These are phyloP conservation scores for Cryomyces minteri DNA, from an alignment of 495 filamentous ascomycete species.

Conservation along the genomic window DNA sequence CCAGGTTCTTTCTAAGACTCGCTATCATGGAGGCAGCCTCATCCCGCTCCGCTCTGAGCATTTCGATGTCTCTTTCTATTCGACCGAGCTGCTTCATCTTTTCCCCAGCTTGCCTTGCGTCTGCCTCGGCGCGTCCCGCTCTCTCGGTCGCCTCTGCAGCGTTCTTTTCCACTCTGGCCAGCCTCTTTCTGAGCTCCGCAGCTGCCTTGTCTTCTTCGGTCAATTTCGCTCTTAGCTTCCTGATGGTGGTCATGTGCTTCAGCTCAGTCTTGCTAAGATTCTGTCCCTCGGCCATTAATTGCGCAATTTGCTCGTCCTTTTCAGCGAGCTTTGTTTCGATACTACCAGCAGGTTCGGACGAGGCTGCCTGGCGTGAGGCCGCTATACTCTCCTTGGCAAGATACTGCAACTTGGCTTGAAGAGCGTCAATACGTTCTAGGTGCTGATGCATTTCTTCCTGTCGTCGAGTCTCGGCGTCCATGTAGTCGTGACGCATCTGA, in stretches of 20 bases:
- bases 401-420: conserved; percentile 80
- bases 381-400: conserved; percentile 63
- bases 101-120: conserved; percentile 47
- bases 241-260: conserved; percentile 63
- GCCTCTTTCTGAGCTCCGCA: conserved; percentile 35
- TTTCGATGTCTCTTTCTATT: conserved; percentile 52
- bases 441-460: conserved; percentile 69
- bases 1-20: conserved; percentile 52
- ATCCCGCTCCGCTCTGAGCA: conserved; percentile 43
- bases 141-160: conserved; percentile 12
- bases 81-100: conserved; percentile 44
- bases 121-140: conserved; percentile 19
- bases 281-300: conserved; percentile 84
- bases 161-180: conserved; percentile 39
- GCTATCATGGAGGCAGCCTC: conserved; percentile 44
- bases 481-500: conserved; percentile 35
- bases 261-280: conserved; percentile 73
- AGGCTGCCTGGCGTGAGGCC: conserved; percentile 43
- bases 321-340: conserved; percentile 63
- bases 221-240: conserved; percentile 51
- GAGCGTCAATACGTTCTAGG: conserved; percentile 78
- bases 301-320: conserved; percentile 76
- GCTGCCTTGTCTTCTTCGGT: conserved; percentile 45
- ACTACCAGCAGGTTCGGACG: conserved; percentile 40
- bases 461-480: conserved; percentile 40